A percentile compares a stretch with the other conserved stretches of the same genome.
Evolutionary conservation across 2,329 filamentous ascomycete species (phyloP).

Genomic region (Aspergillus sp.): DNA sequence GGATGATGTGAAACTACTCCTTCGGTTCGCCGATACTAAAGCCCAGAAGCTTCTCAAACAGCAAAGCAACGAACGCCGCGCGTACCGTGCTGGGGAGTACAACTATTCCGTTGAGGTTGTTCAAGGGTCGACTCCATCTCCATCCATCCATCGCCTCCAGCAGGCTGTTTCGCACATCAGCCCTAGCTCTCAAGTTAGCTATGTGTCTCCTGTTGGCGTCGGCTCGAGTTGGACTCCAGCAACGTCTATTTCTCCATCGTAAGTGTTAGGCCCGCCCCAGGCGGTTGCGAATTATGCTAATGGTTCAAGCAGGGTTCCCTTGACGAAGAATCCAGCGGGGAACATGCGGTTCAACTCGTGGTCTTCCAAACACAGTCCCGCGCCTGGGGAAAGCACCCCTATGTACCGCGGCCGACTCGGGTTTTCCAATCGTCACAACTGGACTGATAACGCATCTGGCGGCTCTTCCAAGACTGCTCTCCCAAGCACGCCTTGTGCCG

Average conservation of each 20-base stretch:
- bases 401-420: constrained; percentile 31
- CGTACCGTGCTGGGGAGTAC: constrained; percentile 96
- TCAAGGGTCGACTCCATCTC: constrained; percentile 45
- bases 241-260: constrained; percentile 50
- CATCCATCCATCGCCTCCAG: constrained; percentile 42
- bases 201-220: constrained; percentile 43
- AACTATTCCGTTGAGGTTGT: constrained; percentile 58
- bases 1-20: constrained; percentile 81
- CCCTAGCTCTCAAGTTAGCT: constrained; percentile 44
- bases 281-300: constrained; percentile 25
- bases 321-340: constrained; percentile 39
- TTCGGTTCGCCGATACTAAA: constrained; percentile 95
- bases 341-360: constrained; percentile 37
- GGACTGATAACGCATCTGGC: constrained; percentile 34
- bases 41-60: constrained; percentile 97
- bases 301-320: constrained; percentile 33
- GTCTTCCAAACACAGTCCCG: constrained; percentile 38
- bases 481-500: constrained; percentile 29
- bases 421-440: constrained; percentile 24
- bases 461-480: constrained; percentile 38
- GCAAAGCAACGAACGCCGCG: constrained; percentile 89
- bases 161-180: constrained; percentile 42
- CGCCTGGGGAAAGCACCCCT: constrained; percentile 42
- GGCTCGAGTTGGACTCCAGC: constrained; percentile 48
- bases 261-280: constrained; percentile 25